Evolutionary conservation across 2,329 filamentous ascomycete genomes (phyloP).

Genomic region (Pseudohalonectria lignicola): DNA sequence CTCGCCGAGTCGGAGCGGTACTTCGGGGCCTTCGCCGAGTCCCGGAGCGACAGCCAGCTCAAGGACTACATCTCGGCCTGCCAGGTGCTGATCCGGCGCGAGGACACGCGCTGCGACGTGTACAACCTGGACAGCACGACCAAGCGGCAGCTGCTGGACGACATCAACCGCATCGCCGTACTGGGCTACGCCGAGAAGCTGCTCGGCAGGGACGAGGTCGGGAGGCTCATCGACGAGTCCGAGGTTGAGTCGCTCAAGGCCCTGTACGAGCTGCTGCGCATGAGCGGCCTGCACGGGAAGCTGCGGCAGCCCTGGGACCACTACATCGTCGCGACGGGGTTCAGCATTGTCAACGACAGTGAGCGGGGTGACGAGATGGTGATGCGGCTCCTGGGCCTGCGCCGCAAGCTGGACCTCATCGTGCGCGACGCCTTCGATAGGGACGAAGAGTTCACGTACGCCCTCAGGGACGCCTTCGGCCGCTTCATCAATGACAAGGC

Average conservation of each 20-base stretch:
- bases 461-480: slow-evolving; percentile 75
- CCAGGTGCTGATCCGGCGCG: slow-evolving; percentile 56
- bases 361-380: slow-evolving; percentile 79
- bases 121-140: slow-evolving; percentile 79
- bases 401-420: slow-evolving; percentile 66
- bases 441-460: slow-evolving; percentile 67
- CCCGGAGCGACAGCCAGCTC: slow-evolving; percentile 50
- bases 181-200: slow-evolving; percentile 54
- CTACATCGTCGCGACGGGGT: slow-evolving; percentile 69
- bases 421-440: slow-evolving; percentile 67
- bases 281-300: slow-evolving; percentile 58
- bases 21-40: slow-evolving; percentile 58
- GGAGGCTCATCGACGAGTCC: slow-evolving; percentile 60
- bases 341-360: slow-evolving; percentile 68
- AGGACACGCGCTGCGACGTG: slow-evolving; percentile 65
- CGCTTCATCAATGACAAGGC: slow-evolving; percentile 80
- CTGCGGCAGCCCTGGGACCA: slow-evolving; percentile 64
- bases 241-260: slow-evolving; percentile 61
- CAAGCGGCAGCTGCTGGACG: slow-evolving; percentile 61
- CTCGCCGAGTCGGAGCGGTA: slow-evolving; percentile 57
- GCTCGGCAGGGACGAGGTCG: slow-evolving; percentile 54
- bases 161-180: slow-evolving; percentile 65
- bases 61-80: slow-evolving; percentile 67
- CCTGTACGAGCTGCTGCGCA: slow-evolving; percentile 66
- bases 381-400: slow-evolving; percentile 67